Conservation (phyloP, 352 stramenopile genomes). For the Phytophthora vignae region DNA sequence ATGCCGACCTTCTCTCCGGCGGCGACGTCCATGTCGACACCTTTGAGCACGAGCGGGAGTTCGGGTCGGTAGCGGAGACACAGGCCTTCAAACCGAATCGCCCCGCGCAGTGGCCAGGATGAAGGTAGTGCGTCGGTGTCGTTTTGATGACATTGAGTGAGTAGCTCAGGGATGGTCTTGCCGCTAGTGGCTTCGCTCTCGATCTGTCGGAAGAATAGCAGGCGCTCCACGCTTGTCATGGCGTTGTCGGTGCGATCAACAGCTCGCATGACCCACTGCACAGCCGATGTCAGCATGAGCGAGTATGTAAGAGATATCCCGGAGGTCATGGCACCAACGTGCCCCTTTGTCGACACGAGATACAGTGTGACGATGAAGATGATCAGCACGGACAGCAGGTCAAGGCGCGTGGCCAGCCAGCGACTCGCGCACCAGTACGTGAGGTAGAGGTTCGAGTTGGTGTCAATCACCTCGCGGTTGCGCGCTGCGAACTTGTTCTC, state of each 20-base stretch:
- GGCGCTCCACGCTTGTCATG: constrained; percentile 45
- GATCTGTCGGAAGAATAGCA: constrained; percentile 41
- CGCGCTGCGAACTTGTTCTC: constrained; percentile 32
- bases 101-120: too few relatives aligned
- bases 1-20: constrained; percentile 62
- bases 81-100: not conserved
- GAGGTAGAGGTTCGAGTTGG: constrained; percentile 44
- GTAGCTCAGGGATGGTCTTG: not conserved
- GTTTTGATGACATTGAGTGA: too few relatives aligned
- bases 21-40: constrained; percentile 44
- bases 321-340: constrained; percentile 23
- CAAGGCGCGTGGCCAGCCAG: constrained; percentile 94
- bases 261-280: constrained; percentile 36
- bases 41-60: constrained; percentile 46
- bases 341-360: constrained; percentile 57
- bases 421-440: constrained; percentile 55
- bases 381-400: constrained; percentile 74
- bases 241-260: constrained; percentile 58
- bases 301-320: constrained; percentile 46
- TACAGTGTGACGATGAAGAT: constrained; percentile 89
- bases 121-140: too few relatives aligned
- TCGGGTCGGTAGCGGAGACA: constrained; percentile 48
- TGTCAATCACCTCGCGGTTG: constrained; percentile 38
- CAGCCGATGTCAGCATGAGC: constrained; percentile 50
- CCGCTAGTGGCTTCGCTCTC: constrained; percentile 35